Percentiles rank a stretch among this genome's conserved stretches.
These are phyloP conservation scores for Eremochloa ophiuroides DNA, from an alignment of 176 grass and related monocot species.

Conservation along the genomic window DNA sequence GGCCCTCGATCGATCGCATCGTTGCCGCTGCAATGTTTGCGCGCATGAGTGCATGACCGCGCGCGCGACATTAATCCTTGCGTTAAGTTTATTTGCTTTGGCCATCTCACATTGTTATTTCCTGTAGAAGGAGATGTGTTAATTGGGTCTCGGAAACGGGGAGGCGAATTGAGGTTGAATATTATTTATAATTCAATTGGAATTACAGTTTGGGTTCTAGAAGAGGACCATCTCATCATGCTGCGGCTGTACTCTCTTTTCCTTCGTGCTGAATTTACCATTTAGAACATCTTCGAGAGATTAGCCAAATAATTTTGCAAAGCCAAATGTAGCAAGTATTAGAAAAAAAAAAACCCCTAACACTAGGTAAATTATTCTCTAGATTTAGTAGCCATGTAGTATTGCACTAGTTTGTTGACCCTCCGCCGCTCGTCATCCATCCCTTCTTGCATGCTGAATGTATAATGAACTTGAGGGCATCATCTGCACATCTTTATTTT, in stretches of 20 bases:
- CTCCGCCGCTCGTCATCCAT: too few relatives aligned
- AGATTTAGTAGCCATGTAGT: too few relatives aligned
- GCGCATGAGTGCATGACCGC: neutral
- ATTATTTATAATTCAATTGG: neutral
- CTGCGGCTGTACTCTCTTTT: neutral
- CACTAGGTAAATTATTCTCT: too few relatives aligned
- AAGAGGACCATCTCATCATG: neutral
- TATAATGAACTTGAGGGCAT: too few relatives aligned
- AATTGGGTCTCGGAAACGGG: neutral
- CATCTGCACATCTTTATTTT: too few relatives aligned
- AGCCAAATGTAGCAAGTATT: too few relatives aligned
- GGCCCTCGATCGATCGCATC: neutral
- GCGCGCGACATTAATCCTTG: neutral
- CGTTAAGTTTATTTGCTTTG: neutral
- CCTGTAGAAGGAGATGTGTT: neutral
- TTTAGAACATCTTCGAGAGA: too few relatives aligned
- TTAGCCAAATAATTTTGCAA: too few relatives aligned
- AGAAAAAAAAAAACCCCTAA: too few relatives aligned
- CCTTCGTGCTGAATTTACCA: neutral
- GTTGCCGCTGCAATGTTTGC: neutral
- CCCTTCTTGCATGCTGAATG: too few relatives aligned
- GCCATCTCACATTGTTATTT: neutral
- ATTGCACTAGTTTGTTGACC: too few relatives aligned
- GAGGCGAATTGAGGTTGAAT: constrained; percentile 1
- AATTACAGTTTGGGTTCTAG: neutral